Evolutionary conservation across 352 stramenopile species (phyloP), one percentile per base, ranked within the genome.

Genomic region (Globisporangium cylindrosporum): DNA sequence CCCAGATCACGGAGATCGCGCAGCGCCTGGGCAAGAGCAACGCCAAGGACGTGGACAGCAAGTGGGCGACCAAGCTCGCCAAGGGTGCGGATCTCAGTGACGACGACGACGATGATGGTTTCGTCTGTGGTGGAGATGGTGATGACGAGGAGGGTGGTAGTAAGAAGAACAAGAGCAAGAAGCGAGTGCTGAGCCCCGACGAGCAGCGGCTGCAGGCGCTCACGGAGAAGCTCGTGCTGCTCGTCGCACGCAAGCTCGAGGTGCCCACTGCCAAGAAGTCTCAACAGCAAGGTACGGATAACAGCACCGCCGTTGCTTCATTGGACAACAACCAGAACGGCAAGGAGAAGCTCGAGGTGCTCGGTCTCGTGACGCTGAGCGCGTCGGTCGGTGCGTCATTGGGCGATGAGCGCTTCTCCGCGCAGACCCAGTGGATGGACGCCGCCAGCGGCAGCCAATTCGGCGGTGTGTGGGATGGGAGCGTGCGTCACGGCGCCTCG

Each of bases 391-490:
- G 83, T 3, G 77, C 80, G 2, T 77, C 76, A 0, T 70, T 91
- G 49, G 29, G 55, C 41, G 80, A 86, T 14, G 75, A 89, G 51
- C 84, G 90, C 5, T 77, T 88, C 9, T 83, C 85, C 18, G 90
- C 90, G 25, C 82, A 93, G 66, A 97, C 90, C 20, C 80, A 77
- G 60, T 97, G 87, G 88, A 84, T 97, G 60, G 90, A 97, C 66
- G 72, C 62, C n/a, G 82, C 85, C 0, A 43, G 66, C 14, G 86
- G 79, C 15, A 55, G 36, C 54, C 46, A 58, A 27, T 79, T 88
- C 46, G 82, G 86, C 20, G 89, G 82, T 2, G 67, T 80, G 8
- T 97, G 89, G 89, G 65, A 78, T 43, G 90, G 89, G n/a, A 32
- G 22, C 12, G 70, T 91, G 2, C 84, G 90, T 18, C 84, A 90